These are phyloP conservation scores for Parachaetomium inaequale DNA, from an alignment of 495 filamentous ascomycete species.

Conservation along the genomic window DNA sequence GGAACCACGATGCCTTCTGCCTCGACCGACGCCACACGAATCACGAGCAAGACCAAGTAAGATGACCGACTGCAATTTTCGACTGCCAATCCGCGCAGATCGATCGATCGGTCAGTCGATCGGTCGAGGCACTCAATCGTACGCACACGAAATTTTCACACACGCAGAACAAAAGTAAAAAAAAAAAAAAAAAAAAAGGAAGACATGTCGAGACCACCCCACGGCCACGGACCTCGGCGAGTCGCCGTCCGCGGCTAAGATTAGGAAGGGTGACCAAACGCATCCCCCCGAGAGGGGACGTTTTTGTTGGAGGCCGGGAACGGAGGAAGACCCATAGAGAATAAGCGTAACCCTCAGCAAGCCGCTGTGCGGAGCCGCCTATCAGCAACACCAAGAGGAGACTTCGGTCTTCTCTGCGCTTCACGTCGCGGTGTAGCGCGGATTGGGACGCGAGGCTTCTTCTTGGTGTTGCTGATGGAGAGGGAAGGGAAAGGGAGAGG, in stretches of 20 bases:
- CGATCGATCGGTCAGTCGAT: background rate
- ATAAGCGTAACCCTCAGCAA: conserved; percentile 37
- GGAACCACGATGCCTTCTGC: no score
- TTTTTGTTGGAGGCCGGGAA: conserved; percentile 39
- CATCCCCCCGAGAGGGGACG: background rate
- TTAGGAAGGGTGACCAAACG: conserved; percentile 28
- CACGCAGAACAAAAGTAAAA: background rate
- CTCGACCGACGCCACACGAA: no score
- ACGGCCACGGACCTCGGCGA: conserved; percentile 31
- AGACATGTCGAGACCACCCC: conserved; percentile 36
- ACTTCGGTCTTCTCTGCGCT: conserved; percentile 9
- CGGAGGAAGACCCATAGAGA: conserved; percentile 38
- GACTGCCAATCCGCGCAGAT: background rate
- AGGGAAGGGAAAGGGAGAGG: conserved; percentile 14
- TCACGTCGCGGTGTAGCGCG: conserved; percentile 37
- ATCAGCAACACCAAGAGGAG: background rate
- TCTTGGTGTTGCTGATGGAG: conserved; percentile 4
- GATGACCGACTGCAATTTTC: no score
- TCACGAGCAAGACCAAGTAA: no score
- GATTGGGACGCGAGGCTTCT: background rate
- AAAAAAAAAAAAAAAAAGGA: background rate
- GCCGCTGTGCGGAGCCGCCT: conserved; percentile 35
- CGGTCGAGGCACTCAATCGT: no score
- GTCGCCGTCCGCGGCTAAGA: conserved; percentile 25
- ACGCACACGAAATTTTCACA: background rate